Percentiles rank a stretch among this genome's conserved stretches.
Evolutionary conservation across 768 basidiomycete species (phyloP).

Genomic region (Mycena belliarum): DNA sequence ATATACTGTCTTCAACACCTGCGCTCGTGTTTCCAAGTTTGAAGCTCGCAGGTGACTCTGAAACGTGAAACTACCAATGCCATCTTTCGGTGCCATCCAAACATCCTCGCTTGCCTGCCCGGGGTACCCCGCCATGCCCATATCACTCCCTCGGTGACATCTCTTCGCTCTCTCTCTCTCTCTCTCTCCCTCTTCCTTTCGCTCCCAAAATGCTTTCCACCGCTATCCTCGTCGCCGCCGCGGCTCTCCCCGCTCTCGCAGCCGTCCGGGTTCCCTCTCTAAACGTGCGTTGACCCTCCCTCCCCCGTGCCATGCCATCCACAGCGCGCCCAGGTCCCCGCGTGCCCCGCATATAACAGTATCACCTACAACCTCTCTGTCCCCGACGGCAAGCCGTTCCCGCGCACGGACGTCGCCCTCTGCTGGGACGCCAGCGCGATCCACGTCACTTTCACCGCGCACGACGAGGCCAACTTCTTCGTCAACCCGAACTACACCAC

Average conservation of each 20-base stretch:
- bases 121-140: too few species aligned
- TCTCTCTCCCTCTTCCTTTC: background rate
- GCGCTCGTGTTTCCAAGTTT: too few species aligned
- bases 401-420: slow-evolving; percentile 16
- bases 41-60: too few species aligned
- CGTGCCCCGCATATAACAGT: slow-evolving; percentile 12
- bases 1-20: too few species aligned
- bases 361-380: slow-evolving; percentile 16
- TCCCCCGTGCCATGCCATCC: background rate
- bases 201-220: background rate
- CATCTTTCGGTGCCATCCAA: too few species aligned
- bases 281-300: slow-evolving; percentile 3
- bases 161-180: too few species aligned
- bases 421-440: slow-evolving; percentile 11
- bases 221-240: slow-evolving; percentile 6
- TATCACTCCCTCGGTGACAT: too few species aligned
- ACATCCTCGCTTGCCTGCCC: too few species aligned
- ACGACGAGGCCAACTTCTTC: slow-evolving; percentile 19
- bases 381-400: slow-evolving; percentile 12
- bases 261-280: slow-evolving; percentile 13
- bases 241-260: background rate
- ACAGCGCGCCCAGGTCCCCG: slow-evolving; percentile 8
- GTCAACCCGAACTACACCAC: slow-evolving; percentile 12
- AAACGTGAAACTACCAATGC: too few species aligned
- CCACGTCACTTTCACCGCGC: slow-evolving; percentile 18